phyloP scores from a whole-genome alignment of 2,329 filamentous ascomycete genomes.

The Aulographum hederae region DNA sequence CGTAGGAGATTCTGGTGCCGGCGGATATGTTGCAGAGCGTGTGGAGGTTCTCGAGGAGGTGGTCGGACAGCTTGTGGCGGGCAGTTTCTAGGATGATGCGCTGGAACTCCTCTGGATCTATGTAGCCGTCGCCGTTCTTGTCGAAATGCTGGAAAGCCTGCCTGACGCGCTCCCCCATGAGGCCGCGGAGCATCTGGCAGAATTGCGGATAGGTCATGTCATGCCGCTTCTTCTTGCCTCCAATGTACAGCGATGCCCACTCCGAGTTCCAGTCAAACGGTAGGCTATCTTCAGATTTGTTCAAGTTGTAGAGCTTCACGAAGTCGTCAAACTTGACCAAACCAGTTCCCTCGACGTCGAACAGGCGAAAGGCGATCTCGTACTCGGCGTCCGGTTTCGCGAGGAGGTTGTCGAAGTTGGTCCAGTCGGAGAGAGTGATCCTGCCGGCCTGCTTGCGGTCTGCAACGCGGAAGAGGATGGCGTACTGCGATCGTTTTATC shows the following conservation, averaged over 20 bases:
- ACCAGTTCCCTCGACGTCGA: slow-evolving; percentile 71
- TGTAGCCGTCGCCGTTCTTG: slow-evolving; percentile 82
- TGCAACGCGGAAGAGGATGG: slow-evolving; percentile 79
- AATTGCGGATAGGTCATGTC: slow-evolving; percentile 92
- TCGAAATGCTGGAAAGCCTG: slow-evolving; percentile 91
- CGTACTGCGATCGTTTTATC: slow-evolving; percentile 90
- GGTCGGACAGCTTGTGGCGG: slow-evolving; percentile 91
- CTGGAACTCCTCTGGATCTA: slow-evolving; percentile 89
- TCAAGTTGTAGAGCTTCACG: slow-evolving; percentile 65
- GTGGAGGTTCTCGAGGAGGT: slow-evolving; percentile 75
- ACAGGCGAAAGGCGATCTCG: slow-evolving; percentile 93
- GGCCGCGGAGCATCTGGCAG: slow-evolving; percentile 88
- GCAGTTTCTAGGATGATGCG: slow-evolving; percentile 89
- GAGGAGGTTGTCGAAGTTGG: slow-evolving; percentile 82
- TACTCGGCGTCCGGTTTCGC: slow-evolving; percentile 94
- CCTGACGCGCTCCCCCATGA: slow-evolving; percentile 88
- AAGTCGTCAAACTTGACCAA: slow-evolving; percentile 82
- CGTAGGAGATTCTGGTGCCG: slow-evolving; percentile 88
- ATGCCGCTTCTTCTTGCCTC: slow-evolving; percentile 71
- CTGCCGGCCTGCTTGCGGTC: slow-evolving; percentile 59
- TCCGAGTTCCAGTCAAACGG: slow-evolving; percentile 96
- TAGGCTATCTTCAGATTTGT: slow-evolving; percentile 70
- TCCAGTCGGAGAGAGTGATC: slow-evolving; percentile 73
- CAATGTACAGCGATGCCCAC: slow-evolving; percentile 90
- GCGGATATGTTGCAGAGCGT: slow-evolving; percentile 89